Evolutionary conservation across 2,329 filamentous ascomycete species (phyloP).

Genomic region (Calonectria pteridis): DNA sequence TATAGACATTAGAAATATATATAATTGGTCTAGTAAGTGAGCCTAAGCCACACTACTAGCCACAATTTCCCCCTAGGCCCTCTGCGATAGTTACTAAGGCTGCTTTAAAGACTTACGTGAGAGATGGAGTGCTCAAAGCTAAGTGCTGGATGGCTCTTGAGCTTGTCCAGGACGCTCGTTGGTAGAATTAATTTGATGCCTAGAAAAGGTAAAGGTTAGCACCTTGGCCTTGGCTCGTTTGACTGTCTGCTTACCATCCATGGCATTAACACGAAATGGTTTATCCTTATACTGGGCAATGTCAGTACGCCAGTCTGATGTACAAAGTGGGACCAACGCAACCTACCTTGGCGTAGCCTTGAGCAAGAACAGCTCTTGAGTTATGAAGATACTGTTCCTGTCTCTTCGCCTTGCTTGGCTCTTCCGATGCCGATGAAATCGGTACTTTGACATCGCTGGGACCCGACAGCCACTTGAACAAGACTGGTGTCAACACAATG

Average conservation of each 20-base stretch:
- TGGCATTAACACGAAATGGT: not conserved
- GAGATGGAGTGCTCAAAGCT: slow-evolving; percentile 14
- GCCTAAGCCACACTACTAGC: no score
- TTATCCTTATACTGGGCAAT: slow-evolving; percentile 7
- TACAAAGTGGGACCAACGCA: not conserved
- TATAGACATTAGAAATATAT: no score
- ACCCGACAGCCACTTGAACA: not conserved
- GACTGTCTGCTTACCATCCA: not conserved
- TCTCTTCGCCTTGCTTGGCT: not conserved
- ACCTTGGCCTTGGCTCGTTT: not conserved
- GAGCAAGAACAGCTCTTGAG: not conserved
- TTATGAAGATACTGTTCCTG: slow-evolving; percentile 2
- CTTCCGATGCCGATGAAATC: not conserved
- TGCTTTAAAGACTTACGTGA: not conserved
- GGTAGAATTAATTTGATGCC: slow-evolving; percentile 7
- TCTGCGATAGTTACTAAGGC: no score
- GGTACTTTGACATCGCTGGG: not conserved
- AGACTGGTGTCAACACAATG: not conserved
- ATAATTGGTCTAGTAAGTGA: no score
- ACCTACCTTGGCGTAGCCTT: slow-evolving; percentile 13
- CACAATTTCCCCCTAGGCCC: no score
- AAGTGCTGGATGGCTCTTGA: slow-evolving; percentile 5
- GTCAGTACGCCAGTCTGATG: not conserved
- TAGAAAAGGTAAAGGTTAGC: not conserved
- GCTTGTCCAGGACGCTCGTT: not conserved